These are phyloP conservation scores for Isatis tinctoria DNA, from an alignment of 345 rosid species.

Conservation along the genomic window DNA sequence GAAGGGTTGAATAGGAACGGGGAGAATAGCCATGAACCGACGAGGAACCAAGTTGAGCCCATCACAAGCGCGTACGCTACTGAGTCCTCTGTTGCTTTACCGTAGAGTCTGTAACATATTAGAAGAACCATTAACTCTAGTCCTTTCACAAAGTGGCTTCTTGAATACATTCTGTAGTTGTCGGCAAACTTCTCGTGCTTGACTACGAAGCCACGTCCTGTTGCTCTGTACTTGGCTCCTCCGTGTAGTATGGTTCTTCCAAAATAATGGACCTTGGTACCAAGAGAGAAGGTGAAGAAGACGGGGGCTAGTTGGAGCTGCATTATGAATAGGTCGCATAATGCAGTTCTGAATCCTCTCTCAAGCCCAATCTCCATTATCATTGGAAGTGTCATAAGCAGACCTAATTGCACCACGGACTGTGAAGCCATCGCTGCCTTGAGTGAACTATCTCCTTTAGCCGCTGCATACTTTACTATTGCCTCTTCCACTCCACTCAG, in stretches of 20 bases:
- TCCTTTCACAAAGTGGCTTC: conserved; percentile 94
- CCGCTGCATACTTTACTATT: conserved; percentile 57
- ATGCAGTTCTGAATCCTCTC: conserved; percentile 89
- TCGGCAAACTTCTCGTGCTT: conserved; percentile 97
- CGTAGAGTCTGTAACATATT: conserved; percentile 63
- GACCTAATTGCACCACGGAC: conserved; percentile 84
- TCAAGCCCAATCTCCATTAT: conserved; percentile 97
- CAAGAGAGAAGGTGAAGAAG: conserved; percentile 96
- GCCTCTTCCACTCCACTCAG: conserved; percentile 89
- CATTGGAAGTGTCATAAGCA: conserved; percentile 86
- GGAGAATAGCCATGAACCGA: conserved; percentile 75
- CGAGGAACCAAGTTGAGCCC: conserved; percentile 85
- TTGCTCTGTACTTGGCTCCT: conserved; percentile 97
- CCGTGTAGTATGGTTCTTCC: conserved; percentile 96
- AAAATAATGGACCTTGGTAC: conserved; percentile 85
- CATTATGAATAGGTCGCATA: conserved; percentile 83
- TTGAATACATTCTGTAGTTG: conserved; percentile 94
- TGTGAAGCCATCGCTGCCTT: conserved; percentile 94
- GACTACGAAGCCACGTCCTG: conserved; percentile 99
- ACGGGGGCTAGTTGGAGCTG: conserved; percentile 92
- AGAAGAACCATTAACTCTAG: conserved; percentile 76
- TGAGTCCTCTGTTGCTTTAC: conserved; percentile 38
- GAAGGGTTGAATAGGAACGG: conserved; percentile 95
- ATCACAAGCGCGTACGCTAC: conserved; percentile 48
- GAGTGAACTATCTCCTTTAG: conserved; percentile 66